phyloP scores from a whole-genome alignment of 495 filamentous ascomycete species.

The Neurospora sp. region DNA sequence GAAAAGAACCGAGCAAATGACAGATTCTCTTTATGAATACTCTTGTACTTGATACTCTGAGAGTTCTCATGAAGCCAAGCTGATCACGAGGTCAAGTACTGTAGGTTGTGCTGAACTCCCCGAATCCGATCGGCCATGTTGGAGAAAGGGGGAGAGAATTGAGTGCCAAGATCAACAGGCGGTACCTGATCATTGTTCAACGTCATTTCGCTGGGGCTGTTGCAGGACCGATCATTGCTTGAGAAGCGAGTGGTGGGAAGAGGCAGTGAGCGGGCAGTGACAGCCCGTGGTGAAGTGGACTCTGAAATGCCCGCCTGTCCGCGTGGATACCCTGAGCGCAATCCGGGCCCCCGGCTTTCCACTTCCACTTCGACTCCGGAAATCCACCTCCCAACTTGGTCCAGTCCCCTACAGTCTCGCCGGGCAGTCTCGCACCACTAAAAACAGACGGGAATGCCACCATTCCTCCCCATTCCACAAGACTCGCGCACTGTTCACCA shows the following conservation, averaged over 20 bases:
- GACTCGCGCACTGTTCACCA: not conserved
- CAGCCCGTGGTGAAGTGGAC: not conserved
- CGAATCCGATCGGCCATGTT: not conserved
- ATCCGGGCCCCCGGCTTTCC: not conserved
- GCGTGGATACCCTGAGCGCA: not conserved
- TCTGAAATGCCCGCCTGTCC: not conserved
- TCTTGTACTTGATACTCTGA: not conserved
- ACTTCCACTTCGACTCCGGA: not conserved
- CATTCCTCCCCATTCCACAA: not conserved
- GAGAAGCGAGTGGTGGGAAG: not conserved
- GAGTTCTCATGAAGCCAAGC: not conserved
- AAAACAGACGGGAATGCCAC: not conserved
- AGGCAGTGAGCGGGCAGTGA: not conserved
- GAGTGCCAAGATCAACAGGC: not conserved
- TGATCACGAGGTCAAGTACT: not conserved
- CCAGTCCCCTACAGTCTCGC: not conserved
- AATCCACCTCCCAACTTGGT: not conserved
- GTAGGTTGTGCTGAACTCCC: not conserved
- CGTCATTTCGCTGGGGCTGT: not conserved
- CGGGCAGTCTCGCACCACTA: not conserved
- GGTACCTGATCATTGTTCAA: not conserved
- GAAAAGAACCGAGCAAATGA: not conserved
- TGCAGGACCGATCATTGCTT: not conserved
- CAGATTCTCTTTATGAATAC: not conserved
- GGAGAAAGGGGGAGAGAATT: not conserved